These are phyloP conservation scores for Rutstroemia sp. DNA, from an alignment of 2,329 filamentous ascomycete species.

Conservation along the genomic window DNA sequence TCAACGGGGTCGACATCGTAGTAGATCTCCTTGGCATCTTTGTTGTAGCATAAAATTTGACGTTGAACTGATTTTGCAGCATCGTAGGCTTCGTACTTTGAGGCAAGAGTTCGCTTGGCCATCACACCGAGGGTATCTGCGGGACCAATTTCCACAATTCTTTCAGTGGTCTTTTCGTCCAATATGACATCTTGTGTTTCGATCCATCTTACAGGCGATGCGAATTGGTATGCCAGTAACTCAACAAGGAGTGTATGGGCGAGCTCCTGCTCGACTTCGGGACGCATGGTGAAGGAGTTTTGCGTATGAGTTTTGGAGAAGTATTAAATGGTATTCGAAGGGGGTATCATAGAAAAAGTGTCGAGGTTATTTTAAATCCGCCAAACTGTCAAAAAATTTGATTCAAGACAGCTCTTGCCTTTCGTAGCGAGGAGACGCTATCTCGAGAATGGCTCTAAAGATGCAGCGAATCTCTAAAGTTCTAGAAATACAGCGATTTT, in stretches of 20 bases:
- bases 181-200: conserved; percentile 99
- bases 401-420: background rate
- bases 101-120: conserved; percentile 90
- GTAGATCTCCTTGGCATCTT: conserved; percentile 98
- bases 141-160: conserved; percentile 95
- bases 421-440: background rate
- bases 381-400: background rate
- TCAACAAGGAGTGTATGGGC: conserved; percentile 97
- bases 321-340: conserved; percentile 12
- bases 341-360: conserved; percentile 14
- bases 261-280: conserved; percentile 98
- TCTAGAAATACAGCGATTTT: background rate
- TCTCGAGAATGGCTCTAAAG: conserved; percentile 2
- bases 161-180: conserved; percentile 89
- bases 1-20: conserved; percentile 95
- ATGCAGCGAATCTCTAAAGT: background rate
- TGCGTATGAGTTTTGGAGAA: conserved; percentile 23
- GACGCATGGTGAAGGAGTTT: conserved; percentile 64
- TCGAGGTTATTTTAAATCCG: background rate
- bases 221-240: conserved; percentile 98
- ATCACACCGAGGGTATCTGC: conserved; percentile 96
- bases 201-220: conserved; percentile 98
- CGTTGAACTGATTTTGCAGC: conserved; percentile 92
- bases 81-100: conserved; percentile 98
- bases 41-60: conserved; percentile 99